Base-by-base conservation (phyloP, 2,329 filamentous ascomycete genomes). In the Eurotiales sp. region DNA sequence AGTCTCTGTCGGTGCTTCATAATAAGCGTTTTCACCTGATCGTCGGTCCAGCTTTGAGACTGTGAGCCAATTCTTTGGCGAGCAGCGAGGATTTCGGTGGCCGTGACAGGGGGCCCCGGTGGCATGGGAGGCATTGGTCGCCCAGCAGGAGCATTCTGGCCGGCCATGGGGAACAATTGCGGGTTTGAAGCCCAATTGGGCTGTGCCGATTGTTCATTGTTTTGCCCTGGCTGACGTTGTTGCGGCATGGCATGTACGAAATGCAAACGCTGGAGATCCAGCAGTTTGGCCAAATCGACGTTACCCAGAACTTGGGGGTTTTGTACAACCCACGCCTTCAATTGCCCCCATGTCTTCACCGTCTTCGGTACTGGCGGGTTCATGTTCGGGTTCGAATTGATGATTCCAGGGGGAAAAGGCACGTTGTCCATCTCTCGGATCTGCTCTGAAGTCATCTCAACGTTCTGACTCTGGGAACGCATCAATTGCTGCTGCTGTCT, bases 301-400 rank as follows among this genome's bases (percentile, higher is more conserved):
- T 66, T 68, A 15, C 69, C 72, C 43, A 76, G 56, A 4, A 69
- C 65, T 43, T 69, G 67, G 14, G 69, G 67, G 51, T 81, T 81
- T 39, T 74, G 67, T 23, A 62, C 59, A 14, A 75, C 74, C 70
- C 78, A 80, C 47, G 76, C 67, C 62, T 82, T 83, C 6, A 84
- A 67, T 51, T 81, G 76, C 8, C 74, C 74, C 81, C 81, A 84
- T 2, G 73, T 76, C 57, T 73, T 77, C 21, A 83, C 68, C 11
- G 76, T 64, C 23, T 73, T 74, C 5, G 80, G 79, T 8, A 80
- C 59, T 15, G 68, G 63, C 22, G 65, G 61, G 11, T 58, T 56
- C 7, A 63, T 53, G 42, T 63, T 66, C n/a, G 59, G 57, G 27
- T 63, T 67, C 30, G 62, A 61, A 48, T 61, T 64, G 11, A 71